These are phyloP conservation scores for Gaeumannomyces tritici DNA, from an alignment of 2,329 filamentous ascomycete genomes.

Conservation along the genomic window DNA sequence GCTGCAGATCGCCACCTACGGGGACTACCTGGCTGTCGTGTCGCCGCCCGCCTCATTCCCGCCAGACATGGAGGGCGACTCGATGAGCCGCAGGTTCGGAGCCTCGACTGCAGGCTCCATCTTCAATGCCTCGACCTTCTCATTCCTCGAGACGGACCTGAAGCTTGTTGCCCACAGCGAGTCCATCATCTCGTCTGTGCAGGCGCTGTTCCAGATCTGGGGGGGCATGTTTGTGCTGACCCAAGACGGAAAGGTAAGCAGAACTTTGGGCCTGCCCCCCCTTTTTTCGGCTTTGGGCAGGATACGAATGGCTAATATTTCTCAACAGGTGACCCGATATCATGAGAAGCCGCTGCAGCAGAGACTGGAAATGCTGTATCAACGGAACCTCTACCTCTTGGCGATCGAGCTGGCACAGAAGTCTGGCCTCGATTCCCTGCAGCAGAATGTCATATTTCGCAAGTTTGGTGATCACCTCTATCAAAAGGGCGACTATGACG, in stretches of 20 bases:
- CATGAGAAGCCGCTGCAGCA: slow-evolving; percentile 86
- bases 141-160: slow-evolving; percentile 82
- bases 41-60: slow-evolving; percentile 59
- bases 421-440: slow-evolving; percentile 65
- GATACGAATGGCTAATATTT: neutral
- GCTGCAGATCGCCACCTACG: slow-evolving; percentile 67
- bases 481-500: slow-evolving; percentile 91
- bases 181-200: slow-evolving; percentile 70
- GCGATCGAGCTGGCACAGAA: slow-evolving; percentile 92
- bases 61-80: slow-evolving; percentile 38
- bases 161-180: slow-evolving; percentile 87
- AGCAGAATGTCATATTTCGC: slow-evolving; percentile 86
- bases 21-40: slow-evolving; percentile 79
- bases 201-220: slow-evolving; percentile 78
- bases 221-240: slow-evolving; percentile 85
- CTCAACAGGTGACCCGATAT: slow-evolving; percentile 64
- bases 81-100: slow-evolving; percentile 63
- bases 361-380: slow-evolving; percentile 86
- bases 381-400: slow-evolving; percentile 82
- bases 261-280: neutral
- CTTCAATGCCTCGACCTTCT: slow-evolving; percentile 81
- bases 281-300: too few species aligned
- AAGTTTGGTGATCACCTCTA: slow-evolving; percentile 93
- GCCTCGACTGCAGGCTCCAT: slow-evolving; percentile 63
- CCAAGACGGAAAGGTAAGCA: slow-evolving; percentile 73